Conservation (phyloP, 345 rosid genomes). For the Camelina laxa region DNA sequence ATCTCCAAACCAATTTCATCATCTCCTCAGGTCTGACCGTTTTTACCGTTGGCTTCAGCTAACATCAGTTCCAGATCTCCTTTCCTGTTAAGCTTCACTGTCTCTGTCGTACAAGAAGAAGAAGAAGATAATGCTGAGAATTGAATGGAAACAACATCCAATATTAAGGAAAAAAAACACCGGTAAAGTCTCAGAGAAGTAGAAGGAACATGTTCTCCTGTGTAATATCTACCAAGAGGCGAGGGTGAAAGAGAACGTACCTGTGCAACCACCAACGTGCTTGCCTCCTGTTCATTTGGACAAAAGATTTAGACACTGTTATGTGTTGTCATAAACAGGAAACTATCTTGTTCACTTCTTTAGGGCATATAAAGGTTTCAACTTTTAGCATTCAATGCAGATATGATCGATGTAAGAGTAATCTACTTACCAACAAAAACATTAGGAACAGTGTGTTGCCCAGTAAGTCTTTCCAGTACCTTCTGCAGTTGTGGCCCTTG, state of each 20-base stretch:
- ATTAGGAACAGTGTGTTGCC: conserved; percentile 94
- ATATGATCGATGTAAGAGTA: background rate
- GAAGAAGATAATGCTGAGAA: conserved; percentile 3
- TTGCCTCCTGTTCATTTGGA: conserved; percentile 72
- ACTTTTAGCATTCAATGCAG: background rate
- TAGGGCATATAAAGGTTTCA: conserved; percentile 1
- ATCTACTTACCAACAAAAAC: conserved; percentile 76
- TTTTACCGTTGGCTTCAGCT: conserved; percentile 57
- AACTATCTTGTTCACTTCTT: conserved; percentile 15
- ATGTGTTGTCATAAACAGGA: background rate
- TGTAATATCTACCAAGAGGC: background rate
- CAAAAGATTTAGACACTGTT: conserved; percentile 15
- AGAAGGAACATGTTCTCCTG: background rate
- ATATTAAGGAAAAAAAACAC: background rate
- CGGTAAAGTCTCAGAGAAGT: background rate
- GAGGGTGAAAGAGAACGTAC: conserved; percentile 45
- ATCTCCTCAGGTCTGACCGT: conserved; percentile 32
- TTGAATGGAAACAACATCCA: background rate
- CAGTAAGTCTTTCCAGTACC: conserved; percentile 81
- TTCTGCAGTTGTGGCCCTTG: conserved; percentile 93
- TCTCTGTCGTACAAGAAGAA: conserved; percentile 59
- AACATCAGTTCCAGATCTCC: conserved; percentile 75
- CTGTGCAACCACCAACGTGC: conserved; percentile 96
- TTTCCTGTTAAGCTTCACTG: conserved; percentile 69
- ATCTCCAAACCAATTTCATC: conserved; percentile 22